Base-by-base conservation (phyloP, 106 monocot species). In the Acorus gramineus region DNA sequence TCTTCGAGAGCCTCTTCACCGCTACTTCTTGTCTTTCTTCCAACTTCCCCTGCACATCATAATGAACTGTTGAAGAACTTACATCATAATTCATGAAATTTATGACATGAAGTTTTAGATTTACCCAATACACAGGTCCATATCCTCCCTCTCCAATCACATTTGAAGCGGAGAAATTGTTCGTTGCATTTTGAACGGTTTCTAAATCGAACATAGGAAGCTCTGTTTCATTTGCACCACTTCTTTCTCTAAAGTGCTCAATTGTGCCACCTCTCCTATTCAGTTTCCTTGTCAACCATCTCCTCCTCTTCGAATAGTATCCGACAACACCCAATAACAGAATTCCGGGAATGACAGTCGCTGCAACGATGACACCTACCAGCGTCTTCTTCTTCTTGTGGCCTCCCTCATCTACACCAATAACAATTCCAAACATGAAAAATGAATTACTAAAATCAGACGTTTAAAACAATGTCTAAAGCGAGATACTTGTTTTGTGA, bases 71-170 rank as follows among this genome's bases (percentile, higher is more conserved):
- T 28, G 0, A 0, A 28, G 1, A 28, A 28, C 28, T 28, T 28
- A 28, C 28, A 28, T 28, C 28, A 28, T 28, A 28, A 28, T 28
- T 28, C 28, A 28, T 28, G 28, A 28, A 28, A 28, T 28, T 28
- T 28, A 28, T 28, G 28, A 28, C 28, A 28, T 0, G 28, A 28
- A 28, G 28, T 28, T 28, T 28, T 70, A 51, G 12, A 6, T 14
- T 57, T 50, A 71, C 70, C 70, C 62, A 61, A 44, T 71, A 71
- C 6, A 71, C 70, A 1, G 78, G 72, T 7, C 78, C 78, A 64
- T 72, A 78, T 0, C 78, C 78, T 46, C 78, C 78, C 51, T 78
- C 72, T 46, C 78, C 78, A 62, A 78, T 66, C 11, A 63, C 63
- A 13, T 67, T 72, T 44, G 46, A 14, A 2, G 6, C 13, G 3